phyloP scores from a whole-genome alignment of 768 basidiomycete species.

The Lactifluus hygrophoroides region DNA sequence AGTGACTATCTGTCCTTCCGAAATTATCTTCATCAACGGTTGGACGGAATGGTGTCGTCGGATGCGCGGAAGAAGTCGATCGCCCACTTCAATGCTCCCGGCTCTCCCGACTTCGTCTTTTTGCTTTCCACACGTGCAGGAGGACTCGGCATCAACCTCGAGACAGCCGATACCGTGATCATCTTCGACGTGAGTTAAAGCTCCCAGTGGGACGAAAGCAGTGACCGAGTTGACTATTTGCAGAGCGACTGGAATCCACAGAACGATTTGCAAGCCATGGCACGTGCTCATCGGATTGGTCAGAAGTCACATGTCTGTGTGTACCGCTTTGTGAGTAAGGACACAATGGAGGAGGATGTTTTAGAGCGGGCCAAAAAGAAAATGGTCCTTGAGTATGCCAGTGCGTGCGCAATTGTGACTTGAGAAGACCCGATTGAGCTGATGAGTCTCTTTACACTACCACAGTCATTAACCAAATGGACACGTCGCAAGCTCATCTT shows the following conservation, averaged over 20 bases:
- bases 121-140: slow-evolving; percentile 94
- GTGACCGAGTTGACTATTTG: slow-evolving; percentile 22
- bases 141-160: slow-evolving; percentile 96
- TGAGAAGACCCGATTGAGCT: background rate
- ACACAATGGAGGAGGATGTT: slow-evolving; percentile 99
- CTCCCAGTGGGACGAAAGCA: background rate
- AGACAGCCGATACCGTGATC: slow-evolving; percentile 98
- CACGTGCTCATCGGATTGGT: slow-evolving; percentile 96
- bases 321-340: slow-evolving; percentile 97
- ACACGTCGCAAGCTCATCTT: slow-evolving; percentile 94
- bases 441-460: background rate
- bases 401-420: slow-evolving; percentile 44
- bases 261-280: slow-evolving; percentile 99
- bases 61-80: slow-evolving; percentile 93
- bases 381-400: slow-evolving; percentile 99
- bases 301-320: slow-evolving; percentile 99
- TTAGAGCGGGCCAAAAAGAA: slow-evolving; percentile 97
- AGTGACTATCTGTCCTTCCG: slow-evolving; percentile 92
- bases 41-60: slow-evolving; percentile 93
- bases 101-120: slow-evolving; percentile 94
- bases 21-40: slow-evolving; percentile 85
- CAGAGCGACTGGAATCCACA: slow-evolving; percentile 99
- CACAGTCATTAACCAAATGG: slow-evolving; percentile 98
- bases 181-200: slow-evolving; percentile 81
- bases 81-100: slow-evolving; percentile 91